Base-by-base conservation (phyloP, 352 stramenopile species). In the Thraustotheca clavata region DNA sequence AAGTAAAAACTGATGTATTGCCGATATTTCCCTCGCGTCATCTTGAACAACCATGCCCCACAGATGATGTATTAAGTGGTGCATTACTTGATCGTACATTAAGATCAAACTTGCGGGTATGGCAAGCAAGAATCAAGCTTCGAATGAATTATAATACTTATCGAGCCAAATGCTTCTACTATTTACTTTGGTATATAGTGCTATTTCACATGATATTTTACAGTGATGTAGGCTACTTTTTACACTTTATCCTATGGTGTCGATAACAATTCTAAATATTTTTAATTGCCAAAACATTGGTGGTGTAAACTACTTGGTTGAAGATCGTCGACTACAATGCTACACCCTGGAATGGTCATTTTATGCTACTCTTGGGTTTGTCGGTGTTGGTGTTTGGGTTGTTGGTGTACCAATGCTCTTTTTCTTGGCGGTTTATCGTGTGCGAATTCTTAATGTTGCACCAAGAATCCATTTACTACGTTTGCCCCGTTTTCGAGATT, bases 101-200 rank as follows among this genome's bases (percentile, higher is more conserved):
- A 35, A 77, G 81, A 7, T 80, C 75, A 48, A 90, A 90, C 36
- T 50, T 90, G 16, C 77, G 81, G 4, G 81, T 90, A 16, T 90
- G 81, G 81, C 81, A 90, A 57, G 81, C 81, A 4, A 71, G 81
- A 3, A 76, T 88, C 4, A 90, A 90, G 59, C 68, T 90, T 22
- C 81, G 81, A 31, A 90, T 90, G 81, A 90, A 90, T 71, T 89
- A 89, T 59, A 69, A 88, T 24, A 87, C 81, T 36, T 90, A 90
- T 69, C 76, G 79, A 14, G 86, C 88, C 71, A 88, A 87, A 39
- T 90, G 81, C 31, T 70, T 90, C 16, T 88, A 90, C 43, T 73
- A 88, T 1, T 89, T 87, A 68, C 85, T 80, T 66, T 90, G 79
- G 81, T 75, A 52, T 6, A 14, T 29, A 14, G 22, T 6, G 6